These are phyloP conservation scores for Umbelopsis sp. DNA, from an alignment of 192 early-diverging fungal genomes.

Conservation along the genomic window DNA sequence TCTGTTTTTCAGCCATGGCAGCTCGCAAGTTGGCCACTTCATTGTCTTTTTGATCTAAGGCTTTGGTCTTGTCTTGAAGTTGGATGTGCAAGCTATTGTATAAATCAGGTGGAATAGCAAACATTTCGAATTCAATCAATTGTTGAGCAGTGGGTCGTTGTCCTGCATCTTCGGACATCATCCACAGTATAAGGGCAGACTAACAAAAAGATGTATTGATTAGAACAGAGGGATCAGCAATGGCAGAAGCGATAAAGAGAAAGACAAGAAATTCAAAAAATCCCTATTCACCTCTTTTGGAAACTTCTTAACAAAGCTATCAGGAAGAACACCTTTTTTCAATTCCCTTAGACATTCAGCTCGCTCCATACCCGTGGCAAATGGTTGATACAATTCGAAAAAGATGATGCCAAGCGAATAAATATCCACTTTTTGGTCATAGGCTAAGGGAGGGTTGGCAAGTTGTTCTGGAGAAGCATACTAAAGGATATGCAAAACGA, in stretches of 20 bases:
- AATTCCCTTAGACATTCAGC: conserved; percentile 65
- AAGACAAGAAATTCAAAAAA: conserved; percentile 2
- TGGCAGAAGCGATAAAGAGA: not conserved
- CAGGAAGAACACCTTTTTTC: conserved; percentile 67
- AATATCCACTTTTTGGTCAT: conserved; percentile 86
- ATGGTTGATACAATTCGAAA: conserved; percentile 91
- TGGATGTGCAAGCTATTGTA: conserved; percentile 11
- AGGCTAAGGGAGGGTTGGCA: conserved; percentile 47
- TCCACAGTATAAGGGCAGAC: conserved; percentile 80
- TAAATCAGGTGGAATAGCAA: conserved; percentile 44
- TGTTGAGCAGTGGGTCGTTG: conserved; percentile 70
- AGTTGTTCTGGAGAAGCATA: conserved; percentile 89
- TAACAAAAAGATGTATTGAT: conserved; percentile 19
- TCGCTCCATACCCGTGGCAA: conserved; percentile 91
- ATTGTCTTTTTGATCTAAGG: conserved; percentile 22
- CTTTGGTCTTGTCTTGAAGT: conserved; percentile 28
- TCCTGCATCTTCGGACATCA: conserved; percentile 76
- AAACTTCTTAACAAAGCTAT: conserved; percentile 63
- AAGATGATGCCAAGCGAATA: conserved; percentile 97
- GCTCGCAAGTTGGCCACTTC: conserved; percentile 46
- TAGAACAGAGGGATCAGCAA: conserved; percentile 11
- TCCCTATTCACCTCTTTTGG: conserved; percentile 64
- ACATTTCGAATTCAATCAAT: conserved; percentile 71
- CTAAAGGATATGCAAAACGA: conserved; percentile 31
- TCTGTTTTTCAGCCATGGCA: conserved; percentile 26